phyloP scores from a whole-genome alignment of 2,329 filamentous ascomycete species.

The Saccharata proteae region DNA sequence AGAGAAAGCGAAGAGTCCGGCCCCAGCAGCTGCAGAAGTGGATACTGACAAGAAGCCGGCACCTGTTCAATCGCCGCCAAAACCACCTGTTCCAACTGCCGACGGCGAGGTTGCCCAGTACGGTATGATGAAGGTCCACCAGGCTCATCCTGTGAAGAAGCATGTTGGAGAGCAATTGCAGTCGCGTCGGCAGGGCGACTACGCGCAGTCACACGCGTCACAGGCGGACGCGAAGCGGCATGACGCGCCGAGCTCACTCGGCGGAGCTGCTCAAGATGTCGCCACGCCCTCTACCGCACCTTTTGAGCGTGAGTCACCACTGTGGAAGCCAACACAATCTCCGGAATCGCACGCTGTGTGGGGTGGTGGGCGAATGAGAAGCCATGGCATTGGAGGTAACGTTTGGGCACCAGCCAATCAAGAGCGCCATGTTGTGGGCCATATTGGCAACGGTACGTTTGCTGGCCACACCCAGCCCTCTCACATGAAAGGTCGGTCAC shows the following conservation, averaged over 20 bases:
- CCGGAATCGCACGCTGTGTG: slow-evolving; percentile 3
- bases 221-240: slow-evolving; percentile 4
- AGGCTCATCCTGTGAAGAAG: slow-evolving; percentile 38
- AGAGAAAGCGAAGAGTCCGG: slow-evolving; percentile 4
- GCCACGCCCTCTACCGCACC: no score
- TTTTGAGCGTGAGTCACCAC: slow-evolving; percentile 31
- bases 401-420: slow-evolving; percentile 62
- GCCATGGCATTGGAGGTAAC: slow-evolving; percentile 27
- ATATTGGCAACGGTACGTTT: slow-evolving; percentile 69
- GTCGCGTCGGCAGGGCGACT: neutral
- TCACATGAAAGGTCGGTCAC: slow-evolving; percentile 8
- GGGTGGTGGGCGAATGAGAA: slow-evolving; percentile 1
- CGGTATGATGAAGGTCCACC: slow-evolving; percentile 51
- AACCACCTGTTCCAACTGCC: slow-evolving; percentile 45
- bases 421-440: slow-evolving; percentile 57
- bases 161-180: slow-evolving; percentile 6
- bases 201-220: no score
- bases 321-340: slow-evolving; percentile 17
- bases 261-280: slow-evolving; percentile 7
- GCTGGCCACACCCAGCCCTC: slow-evolving; percentile 38
- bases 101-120: slow-evolving; percentile 47
- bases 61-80: slow-evolving; percentile 31
- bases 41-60: slow-evolving; percentile 21
- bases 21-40: slow-evolving; percentile 1
- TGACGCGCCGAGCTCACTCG: slow-evolving; percentile 11